phyloP scores from a whole-genome alignment of 805 yeast species.

The Candida suzukii region DNA sequence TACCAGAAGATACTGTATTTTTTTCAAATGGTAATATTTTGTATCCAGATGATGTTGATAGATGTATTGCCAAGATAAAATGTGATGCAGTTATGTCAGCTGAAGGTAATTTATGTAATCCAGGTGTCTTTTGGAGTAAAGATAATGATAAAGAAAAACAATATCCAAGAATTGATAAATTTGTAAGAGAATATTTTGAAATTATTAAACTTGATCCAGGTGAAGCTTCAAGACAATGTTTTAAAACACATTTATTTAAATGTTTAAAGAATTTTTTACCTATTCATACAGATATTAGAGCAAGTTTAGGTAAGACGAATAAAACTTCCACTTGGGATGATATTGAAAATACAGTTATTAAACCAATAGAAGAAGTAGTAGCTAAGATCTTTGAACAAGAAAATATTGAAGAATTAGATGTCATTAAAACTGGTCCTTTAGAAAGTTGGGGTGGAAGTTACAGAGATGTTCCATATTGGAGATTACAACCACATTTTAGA shows the following conservation, averaged over 20 bases:
- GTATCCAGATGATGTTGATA: conserved; percentile 73
- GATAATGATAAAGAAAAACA: conserved; percentile 49
- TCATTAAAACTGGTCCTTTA: conserved; percentile 42
- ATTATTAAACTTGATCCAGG: conserved; percentile 58
- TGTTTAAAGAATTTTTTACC: conserved; percentile 75
- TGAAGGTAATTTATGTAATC: conserved; percentile 90
- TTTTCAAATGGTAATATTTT: conserved; percentile 94
- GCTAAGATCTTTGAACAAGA: conserved; percentile 42
- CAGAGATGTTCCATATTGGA: conserved; percentile 84
- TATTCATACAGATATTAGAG: conserved; percentile 70
- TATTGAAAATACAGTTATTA: conserved; percentile 41
- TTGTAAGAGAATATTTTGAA: conserved; percentile 83
- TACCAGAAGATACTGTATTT: conserved; percentile 76
- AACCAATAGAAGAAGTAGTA: conserved; percentile 62
- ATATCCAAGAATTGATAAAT: conserved; percentile 79
- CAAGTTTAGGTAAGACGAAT: conserved; percentile 49
- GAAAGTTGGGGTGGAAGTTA: conserved; percentile 78
- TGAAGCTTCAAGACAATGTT: conserved; percentile 70
- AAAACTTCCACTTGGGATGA: conserved; percentile 38
- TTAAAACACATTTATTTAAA: conserved; percentile 92
- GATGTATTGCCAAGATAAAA: conserved; percentile 55
- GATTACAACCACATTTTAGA: conserved; percentile 93
- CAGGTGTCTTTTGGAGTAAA: conserved; percentile 73
- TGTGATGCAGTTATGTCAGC: conserved; percentile 98
- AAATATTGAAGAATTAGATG: conserved; percentile 51